Evolutionary conservation across 1,139 yeast genomes (phyloP).

Genomic region (Hyphopichia buzzinii): DNA sequence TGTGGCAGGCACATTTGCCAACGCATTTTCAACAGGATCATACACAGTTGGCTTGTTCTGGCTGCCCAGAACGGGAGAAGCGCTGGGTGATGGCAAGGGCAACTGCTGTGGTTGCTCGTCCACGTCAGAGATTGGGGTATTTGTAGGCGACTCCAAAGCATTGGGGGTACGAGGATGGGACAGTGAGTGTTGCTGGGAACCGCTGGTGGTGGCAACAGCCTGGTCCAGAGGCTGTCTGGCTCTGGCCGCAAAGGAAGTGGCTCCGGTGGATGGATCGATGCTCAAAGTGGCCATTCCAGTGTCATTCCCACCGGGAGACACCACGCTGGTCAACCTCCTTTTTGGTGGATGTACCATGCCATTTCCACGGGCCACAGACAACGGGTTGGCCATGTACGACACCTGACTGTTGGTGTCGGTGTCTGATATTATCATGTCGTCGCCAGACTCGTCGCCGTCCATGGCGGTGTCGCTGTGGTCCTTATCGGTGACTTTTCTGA

Average conservation of each 20-base stretch:
- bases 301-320: slow-evolving; percentile 13
- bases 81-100: slow-evolving; percentile 69
- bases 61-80: slow-evolving; percentile 53
- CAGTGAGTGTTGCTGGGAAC: slow-evolving; percentile 5
- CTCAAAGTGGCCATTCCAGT: slow-evolving; percentile 4
- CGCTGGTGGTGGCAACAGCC: not conserved
- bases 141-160: slow-evolving; percentile 32
- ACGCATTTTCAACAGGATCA: slow-evolving; percentile 21
- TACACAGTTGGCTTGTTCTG: slow-evolving; percentile 9
- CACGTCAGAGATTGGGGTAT: slow-evolving; percentile 38
- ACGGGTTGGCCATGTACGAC: slow-evolving; percentile 12
- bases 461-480: slow-evolving; percentile 8
- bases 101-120: slow-evolving; percentile 40
- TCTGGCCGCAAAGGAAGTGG: slow-evolving; percentile 1
- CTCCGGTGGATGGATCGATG: not conserved
- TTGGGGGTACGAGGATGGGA: slow-evolving; percentile 31
- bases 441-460: slow-evolving; percentile 27
- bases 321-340: slow-evolving; percentile 29
- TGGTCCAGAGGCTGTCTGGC: slow-evolving; percentile 3
- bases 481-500: slow-evolving; percentile 12
- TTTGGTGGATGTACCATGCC: slow-evolving; percentile 39
- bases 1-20: slow-evolving; percentile 32
- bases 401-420: slow-evolving; percentile 29
- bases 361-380: slow-evolving; percentile 15
- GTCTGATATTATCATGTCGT: slow-evolving; percentile 39